These are phyloP conservation scores for Beverwykella pulmonaria DNA, from an alignment of 495 filamentous ascomycete genomes.

Conservation along the genomic window DNA sequence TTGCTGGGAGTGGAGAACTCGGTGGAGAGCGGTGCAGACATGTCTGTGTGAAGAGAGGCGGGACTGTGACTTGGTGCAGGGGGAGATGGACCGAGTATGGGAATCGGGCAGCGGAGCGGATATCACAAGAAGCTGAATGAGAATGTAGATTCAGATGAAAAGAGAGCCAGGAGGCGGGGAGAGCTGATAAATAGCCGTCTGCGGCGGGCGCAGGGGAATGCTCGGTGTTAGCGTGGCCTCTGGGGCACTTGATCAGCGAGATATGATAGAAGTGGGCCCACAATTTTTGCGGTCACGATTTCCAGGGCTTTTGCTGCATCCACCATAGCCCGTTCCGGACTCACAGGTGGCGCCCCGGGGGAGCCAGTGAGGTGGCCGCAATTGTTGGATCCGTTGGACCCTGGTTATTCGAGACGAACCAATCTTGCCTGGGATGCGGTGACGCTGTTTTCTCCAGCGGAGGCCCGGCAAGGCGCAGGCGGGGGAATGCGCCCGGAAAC, in stretches of 20 bases:
- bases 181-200: slow-evolving; percentile 16
- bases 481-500: neutral
- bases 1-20: slow-evolving; percentile 37
- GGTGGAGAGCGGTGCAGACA: slow-evolving; percentile 22
- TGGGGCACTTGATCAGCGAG: slow-evolving; percentile 2
- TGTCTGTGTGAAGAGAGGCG: neutral
- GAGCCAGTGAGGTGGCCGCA: neutral
- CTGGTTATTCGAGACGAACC: neutral
- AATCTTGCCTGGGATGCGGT: no score
- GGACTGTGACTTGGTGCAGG: neutral
- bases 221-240: neutral
- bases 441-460: neutral
- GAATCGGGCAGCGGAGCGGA: neutral
- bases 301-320: neutral
- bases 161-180: neutral
- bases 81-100: neutral
- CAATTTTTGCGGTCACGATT: neutral
- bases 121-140: neutral
- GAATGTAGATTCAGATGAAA: neutral
- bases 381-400: neutral
- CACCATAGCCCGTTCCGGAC: neutral
- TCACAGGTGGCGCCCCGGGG: neutral
- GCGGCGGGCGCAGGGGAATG: neutral
- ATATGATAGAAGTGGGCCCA: slow-evolving; percentile 10
- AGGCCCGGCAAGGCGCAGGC: neutral